Base-by-base conservation (phyloP, 352 stramenopile genomes). In the Globisporangium parvum region DNA sequence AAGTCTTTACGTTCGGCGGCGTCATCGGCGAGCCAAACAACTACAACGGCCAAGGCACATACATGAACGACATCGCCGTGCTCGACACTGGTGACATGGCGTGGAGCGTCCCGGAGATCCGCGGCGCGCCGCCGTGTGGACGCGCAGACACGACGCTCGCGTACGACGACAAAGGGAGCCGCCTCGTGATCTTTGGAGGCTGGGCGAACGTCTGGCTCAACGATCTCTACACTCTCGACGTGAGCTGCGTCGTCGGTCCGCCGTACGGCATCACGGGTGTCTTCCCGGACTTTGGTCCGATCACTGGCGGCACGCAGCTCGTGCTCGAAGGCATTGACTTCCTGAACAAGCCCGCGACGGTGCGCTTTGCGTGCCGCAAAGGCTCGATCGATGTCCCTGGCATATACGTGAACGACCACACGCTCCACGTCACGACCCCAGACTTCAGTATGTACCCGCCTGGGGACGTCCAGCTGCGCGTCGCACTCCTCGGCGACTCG, bases 1-100 rank as follows among this genome's bases (percentile, higher is more conserved):
- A 98, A 52, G 77, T 99, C 12, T 98, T 98, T 65, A 76, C 97
- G 18, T 99, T 98, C 69, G 96, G 96, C n/a, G 96, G 96, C 18
- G 95, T 98, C 26, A 78, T 93, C 28, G 93, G 93, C 17, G 87
- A 98, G 41, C 62, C 94, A 0, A 85, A 88, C 51, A 89, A 95
- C 48, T 93, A 93, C 66, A 90, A 88, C 50, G 72, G 85, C 3
- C 75, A 85, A 23, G 91, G 91, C 35, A 77, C 69, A 21, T 97
- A 86, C 63, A 73, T 78, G 57, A 97, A 89, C 49, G 91, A 98
- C 61, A 81, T 98, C 52, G 83, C 85, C 39, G 86, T 98, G 40
- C 71, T 98, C 11, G 93, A 98, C 68, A 97, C 87, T 23, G 93
- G 90, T n/a, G 91, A 87, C 9, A 85, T 96, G 69, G 80, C 59